Percentiles rank a stretch among this genome's conserved stretches.
These are phyloP conservation scores for Wilcoxina mikolae DNA, from an alignment of 495 filamentous ascomycete genomes.

Conservation along the genomic window DNA sequence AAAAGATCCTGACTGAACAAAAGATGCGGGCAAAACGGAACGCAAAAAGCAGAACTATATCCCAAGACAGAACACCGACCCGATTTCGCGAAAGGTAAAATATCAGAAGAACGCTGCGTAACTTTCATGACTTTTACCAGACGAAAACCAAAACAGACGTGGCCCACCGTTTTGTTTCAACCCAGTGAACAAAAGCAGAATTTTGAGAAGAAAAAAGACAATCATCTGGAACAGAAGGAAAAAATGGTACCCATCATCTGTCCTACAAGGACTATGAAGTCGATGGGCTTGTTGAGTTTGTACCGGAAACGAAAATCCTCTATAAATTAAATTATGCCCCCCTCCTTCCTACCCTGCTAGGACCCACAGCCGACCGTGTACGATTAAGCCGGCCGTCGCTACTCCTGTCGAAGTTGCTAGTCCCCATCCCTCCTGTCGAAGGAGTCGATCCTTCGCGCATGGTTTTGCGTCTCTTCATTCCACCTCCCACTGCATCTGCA, in stretches of 20 bases:
- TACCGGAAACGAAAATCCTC: background rate
- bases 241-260: background rate
- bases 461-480: slow-evolving; percentile 74
- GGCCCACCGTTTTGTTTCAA: slow-evolving; percentile 8
- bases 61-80: slow-evolving; percentile 8
- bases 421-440: slow-evolving; percentile 19
- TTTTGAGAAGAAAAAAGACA: background rate
- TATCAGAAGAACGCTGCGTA: slow-evolving; percentile 1
- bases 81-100: slow-evolving; percentile 4
- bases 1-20: slow-evolving; percentile 1
- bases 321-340: slow-evolving; percentile 3
- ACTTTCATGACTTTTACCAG: slow-evolving; percentile 6
- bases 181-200: slow-evolving; percentile 6
- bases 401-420: slow-evolving; percentile 19
- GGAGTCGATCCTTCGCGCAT: slow-evolving; percentile 44
- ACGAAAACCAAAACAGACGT: slow-evolving; percentile 7
- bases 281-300: background rate
- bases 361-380: slow-evolving; percentile 21
- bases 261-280: background rate
- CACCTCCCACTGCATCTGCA: slow-evolving; percentile 38
- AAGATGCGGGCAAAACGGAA: background rate
- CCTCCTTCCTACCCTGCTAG: slow-evolving; percentile 4
- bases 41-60: slow-evolving; percentile 5
- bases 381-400: slow-evolving; percentile 26
- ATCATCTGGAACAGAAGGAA: slow-evolving; percentile 1